These are phyloP conservation scores for Botrytis porri DNA, from an alignment of 2,329 filamentous ascomycete genomes.

Conservation along the genomic window DNA sequence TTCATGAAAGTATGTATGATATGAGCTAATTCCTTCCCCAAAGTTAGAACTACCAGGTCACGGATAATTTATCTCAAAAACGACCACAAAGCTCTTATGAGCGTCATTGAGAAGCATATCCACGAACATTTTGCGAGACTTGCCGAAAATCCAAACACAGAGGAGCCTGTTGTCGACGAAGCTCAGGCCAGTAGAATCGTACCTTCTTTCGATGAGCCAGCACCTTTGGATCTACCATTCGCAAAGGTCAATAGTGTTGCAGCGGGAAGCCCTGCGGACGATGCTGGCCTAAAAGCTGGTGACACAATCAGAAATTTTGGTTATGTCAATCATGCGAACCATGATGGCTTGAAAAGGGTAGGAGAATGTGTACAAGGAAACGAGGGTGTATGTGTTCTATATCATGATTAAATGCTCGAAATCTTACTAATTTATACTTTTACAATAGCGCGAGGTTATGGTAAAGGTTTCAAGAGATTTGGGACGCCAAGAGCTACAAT, in stretches of 20 bases:
- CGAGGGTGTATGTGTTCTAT: slow-evolving; percentile 67
- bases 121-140: slow-evolving; percentile 83
- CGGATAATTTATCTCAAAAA: slow-evolving; percentile 87
- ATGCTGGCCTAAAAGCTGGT: slow-evolving; percentile 74
- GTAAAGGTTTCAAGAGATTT: slow-evolving; percentile 60
- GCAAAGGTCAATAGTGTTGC: slow-evolving; percentile 87
- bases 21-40: neutral
- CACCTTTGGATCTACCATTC: slow-evolving; percentile 61
- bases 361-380: slow-evolving; percentile 88
- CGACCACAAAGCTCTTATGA: slow-evolving; percentile 90
- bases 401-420: neutral
- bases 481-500: slow-evolving; percentile 54
- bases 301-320: slow-evolving; percentile 86
- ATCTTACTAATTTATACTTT: slow-evolving; percentile 1
- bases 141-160: slow-evolving; percentile 42
- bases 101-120: slow-evolving; percentile 76
- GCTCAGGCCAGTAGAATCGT: slow-evolving; percentile 33
- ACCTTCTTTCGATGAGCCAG: slow-evolving; percentile 38
- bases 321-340: slow-evolving; percentile 76
- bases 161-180: slow-evolving; percentile 29
- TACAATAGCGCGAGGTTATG: slow-evolving; percentile 60
- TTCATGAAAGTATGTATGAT: neutral
- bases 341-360: slow-evolving; percentile 81
- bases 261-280: slow-evolving; percentile 72
- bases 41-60: slow-evolving; percentile 88